phyloP scores from a whole-genome alignment of 257 asterid species.

The Rehmannia glutinosa region DNA sequence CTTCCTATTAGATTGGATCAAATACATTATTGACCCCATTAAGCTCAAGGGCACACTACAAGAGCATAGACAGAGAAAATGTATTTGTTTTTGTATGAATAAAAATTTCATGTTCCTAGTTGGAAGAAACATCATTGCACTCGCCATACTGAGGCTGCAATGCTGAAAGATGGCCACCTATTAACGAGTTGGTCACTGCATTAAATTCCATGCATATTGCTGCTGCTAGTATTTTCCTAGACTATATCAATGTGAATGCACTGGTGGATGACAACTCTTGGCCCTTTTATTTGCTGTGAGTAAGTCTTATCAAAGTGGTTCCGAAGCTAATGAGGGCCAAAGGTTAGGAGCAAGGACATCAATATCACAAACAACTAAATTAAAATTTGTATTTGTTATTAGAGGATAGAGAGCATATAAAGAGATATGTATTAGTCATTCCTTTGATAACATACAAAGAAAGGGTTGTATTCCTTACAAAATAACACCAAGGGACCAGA shows the following conservation, averaged over 20 bases:
- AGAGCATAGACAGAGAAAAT: conserved; percentile 10
- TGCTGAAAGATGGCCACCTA: neutral
- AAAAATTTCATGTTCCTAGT: neutral
- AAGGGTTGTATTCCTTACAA: conserved; percentile 50
- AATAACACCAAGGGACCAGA: conserved; percentile 99
- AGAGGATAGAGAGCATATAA: neutral
- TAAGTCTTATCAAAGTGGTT: neutral
- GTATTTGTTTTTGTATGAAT: neutral
- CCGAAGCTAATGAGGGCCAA: neutral
- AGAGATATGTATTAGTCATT: neutral
- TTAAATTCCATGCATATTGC: neutral
- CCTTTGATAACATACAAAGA: neutral
- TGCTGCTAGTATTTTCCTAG: conserved; percentile 12
- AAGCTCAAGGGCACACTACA: neutral
- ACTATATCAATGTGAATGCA: conserved; percentile 14
- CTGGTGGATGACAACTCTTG: neutral
- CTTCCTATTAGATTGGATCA: conserved; percentile 2
- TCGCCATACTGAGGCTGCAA: neutral
- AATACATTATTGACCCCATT: neutral
- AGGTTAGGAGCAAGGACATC: conserved; percentile 1
- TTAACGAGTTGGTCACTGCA: neutral
- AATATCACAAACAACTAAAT: neutral
- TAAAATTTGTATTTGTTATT: neutral
- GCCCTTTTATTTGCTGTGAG: conserved; percentile 6
- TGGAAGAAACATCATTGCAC: neutral